A percentile compares a stretch with the other conserved stretches of the same genome.
Evolutionary conservation across 768 basidiomycete species (phyloP).

Genomic region (Nevesoporus exiguus): DNA sequence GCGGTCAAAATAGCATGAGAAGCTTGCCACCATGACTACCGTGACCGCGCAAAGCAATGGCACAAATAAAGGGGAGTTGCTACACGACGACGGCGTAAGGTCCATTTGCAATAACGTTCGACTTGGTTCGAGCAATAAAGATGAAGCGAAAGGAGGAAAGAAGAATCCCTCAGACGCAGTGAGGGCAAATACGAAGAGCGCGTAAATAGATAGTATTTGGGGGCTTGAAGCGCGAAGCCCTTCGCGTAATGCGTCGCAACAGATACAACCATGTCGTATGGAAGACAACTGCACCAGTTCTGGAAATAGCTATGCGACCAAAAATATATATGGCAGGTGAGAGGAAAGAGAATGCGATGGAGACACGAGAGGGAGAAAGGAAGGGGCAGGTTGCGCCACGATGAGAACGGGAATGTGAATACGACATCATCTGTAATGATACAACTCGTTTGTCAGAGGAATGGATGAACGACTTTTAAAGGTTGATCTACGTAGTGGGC

Average conservation of each 20-base stretch:
- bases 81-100: too few species aligned
- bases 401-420: slow-evolving; percentile 4
- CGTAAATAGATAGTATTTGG: slow-evolving; percentile 33
- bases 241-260: slow-evolving; percentile 37
- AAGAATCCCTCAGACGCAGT: not conserved
- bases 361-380: not conserved
- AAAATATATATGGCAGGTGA: slow-evolving; percentile 31
- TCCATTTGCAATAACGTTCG: not conserved
- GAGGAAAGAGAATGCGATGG: slow-evolving; percentile 7
- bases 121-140: too few species aligned
- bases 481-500: slow-evolving; percentile 18
- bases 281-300: slow-evolving; percentile 4
- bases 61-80: too few species aligned
- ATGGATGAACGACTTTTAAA: slow-evolving; percentile 10
- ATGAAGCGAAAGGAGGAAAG: not conserved
- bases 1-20: too few species aligned
- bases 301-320: slow-evolving; percentile 22
- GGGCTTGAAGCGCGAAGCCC: slow-evolving; percentile 50
- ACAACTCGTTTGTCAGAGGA: slow-evolving; percentile 10
- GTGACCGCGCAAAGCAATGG: too few species aligned
- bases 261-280: slow-evolving; percentile 24
- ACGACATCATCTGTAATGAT: slow-evolving; percentile 16
- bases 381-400: not conserved
- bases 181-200: not conserved
- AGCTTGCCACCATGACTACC: too few species aligned